Evolutionary conservation across 2,329 filamentous ascomycete species (phyloP), one percentile per base, ranked within the genome.

Genomic region (Fusarium sacchari): DNA sequence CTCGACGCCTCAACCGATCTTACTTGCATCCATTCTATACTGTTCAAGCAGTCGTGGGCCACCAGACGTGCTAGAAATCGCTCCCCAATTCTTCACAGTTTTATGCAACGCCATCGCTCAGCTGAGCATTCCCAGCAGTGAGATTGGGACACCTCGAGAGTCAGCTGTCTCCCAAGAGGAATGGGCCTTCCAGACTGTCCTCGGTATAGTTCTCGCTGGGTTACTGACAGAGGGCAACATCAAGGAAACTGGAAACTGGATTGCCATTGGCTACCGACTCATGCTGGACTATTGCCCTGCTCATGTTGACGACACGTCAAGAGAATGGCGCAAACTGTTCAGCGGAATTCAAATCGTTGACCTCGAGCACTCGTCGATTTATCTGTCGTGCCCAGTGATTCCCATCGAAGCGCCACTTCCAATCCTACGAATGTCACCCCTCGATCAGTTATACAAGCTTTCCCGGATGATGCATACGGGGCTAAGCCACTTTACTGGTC

Each of bases 201-300:
- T 67, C 3, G 63, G 63, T 1, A 67, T 67, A 14, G 65, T 67
- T 2, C 63, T 67, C 0, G 55, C 65, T 4, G 65, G 65, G 1
- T 43, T 67, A 6, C 6, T 67, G 1, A 67, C 65, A 1, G 63
- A 67, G 5, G 65, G 65, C 0, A 67, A 67, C 2, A 61, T 67
- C 0, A 49, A 65, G 3, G 65, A 67, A 17, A 67, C 63, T 2
- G 65, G 63, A 1, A 67, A 67, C n/a, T 67, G 65, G 65, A 67
- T 67, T 14, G 57, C 65, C 7, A 30, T 67, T 18, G 65, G 65
- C 2, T 67, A 67, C 5, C 58, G 65, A 7, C 26, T 67, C 0
- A 67, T 67, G 65, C 46, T 67, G 4, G 63, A 67, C 17, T 67
- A 67, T 17, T 67, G 65, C 22, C 63, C 63, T 4, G 65, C 63